phyloP scores from a whole-genome alignment of 2,329 filamentous ascomycete species.

The Trichoderma semiorbis region DNA sequence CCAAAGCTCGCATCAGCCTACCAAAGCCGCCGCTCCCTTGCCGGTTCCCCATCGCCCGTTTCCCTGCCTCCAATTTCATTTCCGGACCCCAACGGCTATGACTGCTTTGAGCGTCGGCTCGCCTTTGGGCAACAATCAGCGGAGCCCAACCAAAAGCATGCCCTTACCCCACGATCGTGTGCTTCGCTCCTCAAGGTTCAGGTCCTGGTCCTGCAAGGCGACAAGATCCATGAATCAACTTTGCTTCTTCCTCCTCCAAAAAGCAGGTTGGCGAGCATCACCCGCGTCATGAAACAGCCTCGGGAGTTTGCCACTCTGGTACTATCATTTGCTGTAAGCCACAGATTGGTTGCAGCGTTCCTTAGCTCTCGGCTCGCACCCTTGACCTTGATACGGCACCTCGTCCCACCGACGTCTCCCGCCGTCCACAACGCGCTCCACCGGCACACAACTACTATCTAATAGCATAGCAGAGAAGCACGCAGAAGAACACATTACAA shows the following conservation, averaged over 20 bases:
- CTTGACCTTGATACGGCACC: slow-evolving; percentile 17
- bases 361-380: slow-evolving; percentile 6
- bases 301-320: slow-evolving; percentile 15
- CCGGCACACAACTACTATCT: background rate
- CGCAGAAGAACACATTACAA: background rate
- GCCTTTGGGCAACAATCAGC: slow-evolving; percentile 19
- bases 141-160: slow-evolving; percentile 19
- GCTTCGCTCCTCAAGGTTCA: background rate
- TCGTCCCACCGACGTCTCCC: slow-evolving; percentile 17
- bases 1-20: slow-evolving; percentile 13
- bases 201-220: slow-evolving; percentile 13
- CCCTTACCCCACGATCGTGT: slow-evolving; percentile 18
- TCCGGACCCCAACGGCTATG: slow-evolving; percentile 7
- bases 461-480: background rate
- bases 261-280: slow-evolving; percentile 17
- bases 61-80: slow-evolving; percentile 13
- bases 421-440: slow-evolving; percentile 16
- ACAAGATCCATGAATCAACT: slow-evolving; percentile 10
- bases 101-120: slow-evolving; percentile 13
- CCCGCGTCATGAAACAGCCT: slow-evolving; percentile 17
- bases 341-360: slow-evolving; percentile 15
- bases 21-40: slow-evolving; percentile 3
- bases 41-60: background rate
- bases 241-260: slow-evolving; percentile 2
- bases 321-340: slow-evolving; percentile 6